Percentiles rank a stretch among this genome's conserved stretches.
phyloP scores from a whole-genome alignment of 2,329 filamentous ascomycete genomes.

The Exophiala spinifera region DNA sequence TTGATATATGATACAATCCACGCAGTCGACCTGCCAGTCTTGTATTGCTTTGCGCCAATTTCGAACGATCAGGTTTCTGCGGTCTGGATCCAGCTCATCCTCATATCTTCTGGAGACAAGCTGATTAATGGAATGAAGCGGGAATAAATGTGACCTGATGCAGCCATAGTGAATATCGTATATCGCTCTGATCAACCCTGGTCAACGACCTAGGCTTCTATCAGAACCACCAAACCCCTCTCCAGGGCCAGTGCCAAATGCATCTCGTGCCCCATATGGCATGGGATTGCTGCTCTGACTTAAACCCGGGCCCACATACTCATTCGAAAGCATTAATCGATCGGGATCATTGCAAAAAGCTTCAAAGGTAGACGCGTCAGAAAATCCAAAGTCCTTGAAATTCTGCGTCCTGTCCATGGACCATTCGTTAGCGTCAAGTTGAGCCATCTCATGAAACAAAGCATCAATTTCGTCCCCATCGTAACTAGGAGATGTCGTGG shows the following conservation, averaged over 20 bases:
- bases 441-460: constrained; percentile 46
- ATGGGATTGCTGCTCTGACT: constrained; percentile 3
- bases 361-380: constrained; percentile 44
- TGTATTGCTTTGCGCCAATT: too few relatives aligned
- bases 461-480: constrained; percentile 39
- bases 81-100: too few relatives aligned
- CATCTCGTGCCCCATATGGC: background rate
- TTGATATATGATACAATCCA: too few relatives aligned
- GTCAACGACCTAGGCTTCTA: too few relatives aligned
- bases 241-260: background rate
- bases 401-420: constrained; percentile 40
- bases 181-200: too few relatives aligned
- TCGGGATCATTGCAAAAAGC: constrained; percentile 46
- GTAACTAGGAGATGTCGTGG: constrained; percentile 27
- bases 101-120: too few relatives aligned
- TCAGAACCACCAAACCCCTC: too few relatives aligned
- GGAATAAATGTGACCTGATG: too few relatives aligned
- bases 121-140: too few relatives aligned
- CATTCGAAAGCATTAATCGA: constrained; percentile 29
- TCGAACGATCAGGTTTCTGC: too few relatives aligned
- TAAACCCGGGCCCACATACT: constrained; percentile 13
- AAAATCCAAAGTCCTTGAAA: constrained; percentile 44
- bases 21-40: too few relatives aligned
- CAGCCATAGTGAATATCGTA: too few relatives aligned
- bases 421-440: constrained; percentile 47